Conservation (phyloP, 2,329 filamentous ascomycete species). For the Talaromyces amestolkiae region DNA sequence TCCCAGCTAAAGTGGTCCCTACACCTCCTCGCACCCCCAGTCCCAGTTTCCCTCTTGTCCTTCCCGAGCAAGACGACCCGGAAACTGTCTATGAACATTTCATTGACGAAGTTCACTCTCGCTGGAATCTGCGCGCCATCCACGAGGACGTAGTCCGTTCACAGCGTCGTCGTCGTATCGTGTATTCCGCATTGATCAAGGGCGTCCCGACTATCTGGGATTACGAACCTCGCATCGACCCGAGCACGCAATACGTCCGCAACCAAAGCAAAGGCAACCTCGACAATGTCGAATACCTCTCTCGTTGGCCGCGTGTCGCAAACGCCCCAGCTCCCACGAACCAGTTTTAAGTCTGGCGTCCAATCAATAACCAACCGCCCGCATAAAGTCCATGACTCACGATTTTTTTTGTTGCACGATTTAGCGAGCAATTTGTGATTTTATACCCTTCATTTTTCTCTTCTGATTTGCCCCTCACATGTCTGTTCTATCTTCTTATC, state of each 20-base stretch:
- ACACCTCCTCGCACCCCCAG: slow-evolving; percentile 43
- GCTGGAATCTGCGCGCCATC: slow-evolving; percentile 80
- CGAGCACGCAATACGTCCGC: slow-evolving; percentile 70
- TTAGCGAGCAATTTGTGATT: slow-evolving; percentile 9
- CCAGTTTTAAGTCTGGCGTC: not conserved
- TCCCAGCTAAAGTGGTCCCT: slow-evolving; percentile 20
- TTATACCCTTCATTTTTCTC: slow-evolving; percentile 9
- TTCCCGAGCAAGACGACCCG: slow-evolving; percentile 35
- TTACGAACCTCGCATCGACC: slow-evolving; percentile 63
- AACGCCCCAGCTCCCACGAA: not conserved
- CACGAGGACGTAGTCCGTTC: slow-evolving; percentile 70
- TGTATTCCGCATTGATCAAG: slow-evolving; percentile 74
- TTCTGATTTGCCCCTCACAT: slow-evolving; percentile 5
- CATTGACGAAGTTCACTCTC: slow-evolving; percentile 66
- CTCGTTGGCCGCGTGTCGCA: slow-evolving; percentile 40
- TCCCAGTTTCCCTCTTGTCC: slow-evolving; percentile 33
- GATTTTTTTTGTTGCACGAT: slow-evolving; percentile 2
- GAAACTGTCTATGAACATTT: slow-evolving; percentile 61
- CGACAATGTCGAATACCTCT: slow-evolving; percentile 43
- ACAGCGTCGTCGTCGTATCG: slow-evolving; percentile 74
- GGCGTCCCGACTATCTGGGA: slow-evolving; percentile 83
- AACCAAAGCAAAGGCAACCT: slow-evolving; percentile 43
- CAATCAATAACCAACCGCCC: not conserved
- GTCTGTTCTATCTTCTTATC: not conserved
- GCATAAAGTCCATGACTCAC: not conserved